Base-by-base conservation (phyloP, 1,284 basidiomycete genomes). In the Ustilago lituana region DNA sequence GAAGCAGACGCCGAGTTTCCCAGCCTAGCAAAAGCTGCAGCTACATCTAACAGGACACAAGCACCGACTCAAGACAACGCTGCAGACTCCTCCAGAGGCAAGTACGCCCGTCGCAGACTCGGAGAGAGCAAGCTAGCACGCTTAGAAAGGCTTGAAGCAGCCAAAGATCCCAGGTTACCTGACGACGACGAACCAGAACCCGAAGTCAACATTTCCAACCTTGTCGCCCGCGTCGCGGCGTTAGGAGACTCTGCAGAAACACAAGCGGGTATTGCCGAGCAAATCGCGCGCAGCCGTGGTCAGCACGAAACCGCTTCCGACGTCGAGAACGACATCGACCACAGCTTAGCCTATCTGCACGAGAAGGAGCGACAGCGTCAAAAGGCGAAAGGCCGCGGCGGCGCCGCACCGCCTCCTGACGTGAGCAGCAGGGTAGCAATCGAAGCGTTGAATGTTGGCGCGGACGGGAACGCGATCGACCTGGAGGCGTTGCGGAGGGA, bases 181-280 rank as follows among this genome's bases (percentile, higher is more conserved):
- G 47, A 62, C 64, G 71, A 74, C 10, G 52, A 58, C 12, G 80
- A 80, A 24, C 67, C 71, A 0, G 77, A 79, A 40, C 75, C 78
- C 10, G 79, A 80, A 45, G 72, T 81, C 10, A 79, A 81, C 46
- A 57, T 80, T 14, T 64, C 73, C 22, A 48, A 47, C 15, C 65
- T 81, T 5, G 48, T 74, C 6, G 76, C 61, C 14, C 56, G 68
- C 14, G 74, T 81, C 4, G 65, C 70, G 1, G 58, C 73, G 2
- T 39, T 78, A 3, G 78, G 71, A 14, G 53, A 69, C 19, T 53
- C 61, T 40, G 60, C 59, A 7, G 31, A 31, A 20, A 53, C 68
- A 1, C 65, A 72, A 37, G 68, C 65, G 2, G 64, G 71, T 11
- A 9, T 71, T 15, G 48, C 57, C 3, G 53, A 57, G 26, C 35